These are phyloP conservation scores for Bauhinia variegata DNA, from an alignment of 306 rosid species.

Conservation along the genomic window DNA sequence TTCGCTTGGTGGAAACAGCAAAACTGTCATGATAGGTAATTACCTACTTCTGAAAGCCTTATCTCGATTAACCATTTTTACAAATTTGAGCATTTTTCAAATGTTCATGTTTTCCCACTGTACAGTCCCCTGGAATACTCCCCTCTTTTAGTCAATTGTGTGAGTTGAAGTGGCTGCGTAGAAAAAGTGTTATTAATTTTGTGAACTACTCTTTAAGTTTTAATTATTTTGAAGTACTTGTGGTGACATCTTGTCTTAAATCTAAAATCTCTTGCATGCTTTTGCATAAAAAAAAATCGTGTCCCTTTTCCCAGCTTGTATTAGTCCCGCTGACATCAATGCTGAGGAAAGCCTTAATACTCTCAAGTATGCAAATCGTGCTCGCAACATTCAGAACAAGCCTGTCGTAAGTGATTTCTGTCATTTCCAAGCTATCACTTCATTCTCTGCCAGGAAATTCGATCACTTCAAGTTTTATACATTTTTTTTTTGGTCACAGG, in stretches of 20 bases:
- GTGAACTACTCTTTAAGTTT: conserved; percentile 10
- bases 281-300: conserved; percentile 37
- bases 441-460: conserved; percentile 24
- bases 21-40: conserved; percentile 89
- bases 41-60: conserved; percentile 29
- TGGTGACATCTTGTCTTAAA: neutral
- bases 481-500: conserved; percentile 49
- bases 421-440: conserved; percentile 21
- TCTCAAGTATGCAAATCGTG: conserved; percentile 89
- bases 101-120: conserved; percentile 20
- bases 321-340: conserved; percentile 85
- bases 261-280: conserved; percentile 26
- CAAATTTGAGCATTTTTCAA: neutral
- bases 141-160: conserved; percentile 21
- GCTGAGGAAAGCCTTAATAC: conserved; percentile 83
- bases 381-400: conserved; percentile 88
- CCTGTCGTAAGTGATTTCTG: conserved; percentile 66
- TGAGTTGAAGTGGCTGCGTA: conserved; percentile 30
- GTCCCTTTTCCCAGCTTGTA: conserved; percentile 62
- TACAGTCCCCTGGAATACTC: conserved; percentile 23
- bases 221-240: conserved; percentile 24
- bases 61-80: conserved; percentile 14
- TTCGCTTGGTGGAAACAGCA: conserved; percentile 93
- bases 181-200: conserved; percentile 7
- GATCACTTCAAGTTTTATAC: conserved; percentile 26